Base-by-base conservation (phyloP, 1,284 basidiomycete species). In the Marasmius oreades region DNA sequence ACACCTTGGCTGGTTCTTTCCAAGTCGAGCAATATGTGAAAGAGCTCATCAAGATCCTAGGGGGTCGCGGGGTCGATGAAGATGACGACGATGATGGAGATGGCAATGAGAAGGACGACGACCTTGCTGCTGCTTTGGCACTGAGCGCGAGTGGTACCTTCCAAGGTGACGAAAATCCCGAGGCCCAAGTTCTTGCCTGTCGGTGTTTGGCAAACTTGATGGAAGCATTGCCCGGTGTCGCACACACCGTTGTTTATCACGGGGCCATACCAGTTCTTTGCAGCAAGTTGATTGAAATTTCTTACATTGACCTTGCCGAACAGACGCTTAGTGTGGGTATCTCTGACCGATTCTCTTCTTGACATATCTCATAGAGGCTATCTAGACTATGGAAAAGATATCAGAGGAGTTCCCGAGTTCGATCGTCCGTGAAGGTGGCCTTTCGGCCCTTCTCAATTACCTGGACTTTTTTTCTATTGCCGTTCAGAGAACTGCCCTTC, bases 401-500 rank as follows among this genome's bases (percentile, higher is more conserved):
- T 95, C 94, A 1, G 92, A 95, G 69, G 95, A 97, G 71, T 93
- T 94, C 64, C 95, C 95, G 1, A 91, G 90, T 58, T 86, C 94
- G 11, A 96, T 98, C 63, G 93, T 97, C 18, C 87, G 93, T 52
- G 95, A 97, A 75, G 93, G 92, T 52, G 95, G 95, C 39, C 80
- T 98, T 18, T 85, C 90, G 22, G 95, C 95, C 18, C 77, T 98
- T 33, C 82, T 98, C 63, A 93, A 92, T 69, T 97, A 90, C 72
- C 86, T 98, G 61, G 95, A 97, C 69, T 98, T 98, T 76, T 97
- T 98, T 74, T 95, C 93, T 11, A 97, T 95, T 62, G 92, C 94
- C 47, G 94, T 97, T 7, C 95, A 98, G 70, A 84, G 95, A 54
- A 97, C 93, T 0, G 95, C 95, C 18, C 78, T 98, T n/a, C 94